Base-by-base conservation (phyloP, 805 yeast genomes). In the Sugiyamaella valdiviana region DNA sequence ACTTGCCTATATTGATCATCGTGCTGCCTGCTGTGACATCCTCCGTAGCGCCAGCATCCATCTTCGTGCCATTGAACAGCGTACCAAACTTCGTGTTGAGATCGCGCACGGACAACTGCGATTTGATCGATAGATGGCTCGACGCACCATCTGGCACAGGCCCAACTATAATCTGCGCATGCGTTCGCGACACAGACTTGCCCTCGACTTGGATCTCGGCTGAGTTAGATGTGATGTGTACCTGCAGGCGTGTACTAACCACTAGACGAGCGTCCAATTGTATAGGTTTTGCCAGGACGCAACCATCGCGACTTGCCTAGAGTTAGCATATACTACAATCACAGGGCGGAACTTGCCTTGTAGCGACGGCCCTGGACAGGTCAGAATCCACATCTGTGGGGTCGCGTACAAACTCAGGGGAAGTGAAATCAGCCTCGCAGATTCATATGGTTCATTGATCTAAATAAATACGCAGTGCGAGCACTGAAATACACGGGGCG, bases 1-100 rank as follows among this genome's bases (percentile, higher is more conserved):
- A 26, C 7, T 26, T 26, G 32, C 32, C 32, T 12, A 59, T 42
- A 2, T 44, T 42, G 4, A 51, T 36, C 6, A 42, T 36, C 5
- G 24, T 36, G 12, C 42, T 39, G 6, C 37, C 16, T 3, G n/a
- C 39, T 15, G 42, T 7, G 10, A 43, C 21, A 36, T 21, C 15
- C 23, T 17, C 14, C 32, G 17, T 21, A 24, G 15, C 40, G n/a
- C 56, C 56, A 10, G 35, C 6, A 26, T 20, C 38, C 45, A 51
- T 26, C 15, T 19, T 24, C 2, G 36, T 42, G 20, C 46, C 50
- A 40, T 57, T 52, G 1, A 57, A 37, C 1, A 29, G 15, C 0
- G 65, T 52, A 2, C 65, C 65, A 39, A 58, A 62, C 20, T 58
- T 55, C n/a, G 64, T 61, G 15, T 47, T 48, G 6, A 55, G 45